Conservation (phyloP, 2,329 filamentous ascomycete genomes). For the Byssothecium circinans region DNA sequence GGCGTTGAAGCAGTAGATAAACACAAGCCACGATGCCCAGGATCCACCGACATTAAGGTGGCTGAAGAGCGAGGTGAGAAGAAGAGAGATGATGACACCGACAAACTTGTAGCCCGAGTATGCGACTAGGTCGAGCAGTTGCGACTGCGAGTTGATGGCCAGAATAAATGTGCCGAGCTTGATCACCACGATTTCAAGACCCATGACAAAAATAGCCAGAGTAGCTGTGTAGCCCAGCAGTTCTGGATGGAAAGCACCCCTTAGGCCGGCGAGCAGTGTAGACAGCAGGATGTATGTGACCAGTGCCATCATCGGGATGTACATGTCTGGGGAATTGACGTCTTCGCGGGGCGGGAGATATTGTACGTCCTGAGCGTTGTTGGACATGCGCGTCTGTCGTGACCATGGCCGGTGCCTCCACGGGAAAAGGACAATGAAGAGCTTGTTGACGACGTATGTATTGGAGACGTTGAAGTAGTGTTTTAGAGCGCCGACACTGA, state of each 20-base stretch:
- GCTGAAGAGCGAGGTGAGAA: slow-evolving; percentile 63
- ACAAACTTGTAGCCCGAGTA: slow-evolving; percentile 99
- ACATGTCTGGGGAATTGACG: slow-evolving; percentile 98
- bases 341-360: slow-evolving; percentile 94
- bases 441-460: slow-evolving; percentile 90
- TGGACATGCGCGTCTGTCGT: slow-evolving; percentile 73
- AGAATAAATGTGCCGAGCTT: slow-evolving; percentile 93
- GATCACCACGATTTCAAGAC: slow-evolving; percentile 85
- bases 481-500: slow-evolving; percentile 90
- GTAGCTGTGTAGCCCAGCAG: slow-evolving; percentile 87
- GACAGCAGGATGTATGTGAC: slow-evolving; percentile 97
- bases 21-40: slow-evolving; percentile 86
- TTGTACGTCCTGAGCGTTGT: slow-evolving; percentile 61
- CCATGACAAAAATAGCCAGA: slow-evolving; percentile 77
- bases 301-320: slow-evolving; percentile 95
- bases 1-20: slow-evolving; percentile 87
- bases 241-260: slow-evolving; percentile 91
- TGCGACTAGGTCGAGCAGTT: slow-evolving; percentile 89
- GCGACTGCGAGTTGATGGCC: slow-evolving; percentile 89
- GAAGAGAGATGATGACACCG: slow-evolving; percentile 87
- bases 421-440: slow-evolving; percentile 91
- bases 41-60: slow-evolving; percentile 80
- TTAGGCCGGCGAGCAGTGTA: slow-evolving; percentile 83
- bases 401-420: slow-evolving; percentile 99
- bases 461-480: slow-evolving; percentile 99